Evolutionary conservation across 192 early-diverging fungal genomes (phyloP).

Genomic region (Coemansia sp.): DNA sequence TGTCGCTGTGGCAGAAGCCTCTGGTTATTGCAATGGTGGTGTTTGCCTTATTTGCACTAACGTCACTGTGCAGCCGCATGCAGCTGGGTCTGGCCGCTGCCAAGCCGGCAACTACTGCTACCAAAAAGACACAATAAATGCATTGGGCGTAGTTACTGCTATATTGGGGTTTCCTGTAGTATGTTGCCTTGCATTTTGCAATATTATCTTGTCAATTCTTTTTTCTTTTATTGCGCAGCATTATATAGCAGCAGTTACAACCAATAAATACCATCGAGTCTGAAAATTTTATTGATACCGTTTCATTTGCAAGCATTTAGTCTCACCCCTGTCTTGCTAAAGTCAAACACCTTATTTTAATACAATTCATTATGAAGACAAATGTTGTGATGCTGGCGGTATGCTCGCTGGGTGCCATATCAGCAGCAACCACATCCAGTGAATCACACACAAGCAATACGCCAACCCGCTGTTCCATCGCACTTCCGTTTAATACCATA

Average conservation of each 20-base stretch:
- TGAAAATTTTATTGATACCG: not conserved
- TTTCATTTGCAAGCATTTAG: not conserved
- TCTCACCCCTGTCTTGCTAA: not conserved
- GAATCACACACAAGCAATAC: not conserved
- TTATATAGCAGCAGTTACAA: not conserved
- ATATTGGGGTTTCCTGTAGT: not conserved
- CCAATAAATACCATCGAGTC: not conserved
- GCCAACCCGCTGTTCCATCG: not conserved
- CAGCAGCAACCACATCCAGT: not conserved
- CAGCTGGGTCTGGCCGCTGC: constrained; percentile 50
- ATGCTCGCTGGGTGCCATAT: not conserved
- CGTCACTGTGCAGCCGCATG: constrained; percentile 58
- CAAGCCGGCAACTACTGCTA: not conserved
- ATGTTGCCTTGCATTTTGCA: not conserved
- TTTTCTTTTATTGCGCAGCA: not conserved
- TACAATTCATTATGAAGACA: constrained; percentile 1
- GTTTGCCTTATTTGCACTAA: constrained; percentile 59
- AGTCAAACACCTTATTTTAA: not conserved
- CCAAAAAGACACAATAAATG: not conserved
- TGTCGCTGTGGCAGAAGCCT: constrained; percentile 64
- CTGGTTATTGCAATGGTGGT: constrained; percentile 55
- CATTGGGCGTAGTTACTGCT: not conserved
- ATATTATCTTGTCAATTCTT: constrained; percentile 1
- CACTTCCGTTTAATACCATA: constrained; percentile 4
- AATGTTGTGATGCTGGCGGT: not conserved